Base-by-base conservation (phyloP, 352 stramenopile genomes). In the Pythium plurisporium region DNA sequence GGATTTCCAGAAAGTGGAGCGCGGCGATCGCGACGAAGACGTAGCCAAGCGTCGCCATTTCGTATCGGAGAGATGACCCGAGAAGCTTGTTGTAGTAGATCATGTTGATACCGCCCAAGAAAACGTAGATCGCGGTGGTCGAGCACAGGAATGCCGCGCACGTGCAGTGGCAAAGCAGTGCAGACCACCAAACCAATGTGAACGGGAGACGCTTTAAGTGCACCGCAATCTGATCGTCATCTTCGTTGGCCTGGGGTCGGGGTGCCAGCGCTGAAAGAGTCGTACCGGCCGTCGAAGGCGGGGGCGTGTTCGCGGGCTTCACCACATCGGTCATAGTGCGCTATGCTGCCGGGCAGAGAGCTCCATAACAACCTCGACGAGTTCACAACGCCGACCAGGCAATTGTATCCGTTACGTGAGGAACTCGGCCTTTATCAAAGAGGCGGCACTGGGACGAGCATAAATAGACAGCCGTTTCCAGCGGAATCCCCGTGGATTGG, bases 61-160 rank as follows among this genome's bases (percentile, higher is more conserved):
- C 26, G 1, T 59, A 45, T 12, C 43, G 42, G 4, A 76, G 65
- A 29, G 49, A 59, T 15, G 69, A 72, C n/a, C 38, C 62, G 2
- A 76, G 55, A n/a, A 76, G 62, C 37, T 74, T 76, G 69, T 74
- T 73, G 62, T 72, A 76, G 56, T 76, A 74, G 25, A 76, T 65
- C 29, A 76, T 63, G 22, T 58, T 48, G 42, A 70, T 44, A 31
- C 53, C 43, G 6, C 56, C 62, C 14, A 74, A 27, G 42, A 73
- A 76, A 8, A 54, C 38, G 33, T 74, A 74, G 27, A 76, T 40
- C 9, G 61, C 15, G 14, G 67, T 72, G n/a, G 38, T 70, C 11
- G 65, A 54, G 43, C 60, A 62, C 38, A 70, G 44, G 23, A 73
- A 71, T n/a, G 53, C 59, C 2, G 53, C 64, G 30, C 59, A 68